Conservation (phyloP, 2,329 filamentous ascomycete genomes). For the Aspergillus aculeatinus region DNA sequence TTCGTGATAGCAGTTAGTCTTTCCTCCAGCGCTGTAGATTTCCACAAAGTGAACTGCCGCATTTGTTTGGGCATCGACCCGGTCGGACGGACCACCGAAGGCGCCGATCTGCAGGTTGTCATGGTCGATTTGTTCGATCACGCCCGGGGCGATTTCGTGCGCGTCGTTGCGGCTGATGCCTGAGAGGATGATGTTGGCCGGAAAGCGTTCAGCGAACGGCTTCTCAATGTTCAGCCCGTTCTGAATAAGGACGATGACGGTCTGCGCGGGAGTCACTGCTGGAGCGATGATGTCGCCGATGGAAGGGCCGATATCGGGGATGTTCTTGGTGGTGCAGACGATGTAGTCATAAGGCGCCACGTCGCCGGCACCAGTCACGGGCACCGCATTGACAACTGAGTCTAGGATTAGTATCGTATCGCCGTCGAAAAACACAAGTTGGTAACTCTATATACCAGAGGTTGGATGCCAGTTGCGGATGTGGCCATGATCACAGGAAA, state of each 20-base stretch:
- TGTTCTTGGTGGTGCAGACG: slow-evolving; percentile 60
- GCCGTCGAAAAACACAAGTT: slow-evolving; percentile 21
- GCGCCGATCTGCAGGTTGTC: slow-evolving; percentile 54
- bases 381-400: slow-evolving; percentile 51
- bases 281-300: slow-evolving; percentile 52
- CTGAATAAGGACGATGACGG: slow-evolving; percentile 58
- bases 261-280: slow-evolving; percentile 52
- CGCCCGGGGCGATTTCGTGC: slow-evolving; percentile 48
- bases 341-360: slow-evolving; percentile 54
- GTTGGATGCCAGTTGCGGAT: slow-evolving; percentile 52
- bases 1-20: slow-evolving; percentile 45
- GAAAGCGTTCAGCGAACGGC: slow-evolving; percentile 52
- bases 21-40: slow-evolving; percentile 50
- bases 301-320: slow-evolving; percentile 54
- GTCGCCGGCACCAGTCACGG: slow-evolving; percentile 30
- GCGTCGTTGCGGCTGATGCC: slow-evolving; percentile 56
- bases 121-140: slow-evolving; percentile 54
- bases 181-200: slow-evolving; percentile 53
- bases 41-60: slow-evolving; percentile 43
- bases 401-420: not conserved
- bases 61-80: not conserved
- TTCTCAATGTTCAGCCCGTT: slow-evolving; percentile 65
- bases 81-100: slow-evolving; percentile 35
- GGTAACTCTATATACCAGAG: not conserved
- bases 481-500: slow-evolving; percentile 56